Evolutionary conservation across 164 flowering plant genomes (phyloP), one percentile per base, ranked within the genome.

Genomic region (Umbellularia californica): DNA sequence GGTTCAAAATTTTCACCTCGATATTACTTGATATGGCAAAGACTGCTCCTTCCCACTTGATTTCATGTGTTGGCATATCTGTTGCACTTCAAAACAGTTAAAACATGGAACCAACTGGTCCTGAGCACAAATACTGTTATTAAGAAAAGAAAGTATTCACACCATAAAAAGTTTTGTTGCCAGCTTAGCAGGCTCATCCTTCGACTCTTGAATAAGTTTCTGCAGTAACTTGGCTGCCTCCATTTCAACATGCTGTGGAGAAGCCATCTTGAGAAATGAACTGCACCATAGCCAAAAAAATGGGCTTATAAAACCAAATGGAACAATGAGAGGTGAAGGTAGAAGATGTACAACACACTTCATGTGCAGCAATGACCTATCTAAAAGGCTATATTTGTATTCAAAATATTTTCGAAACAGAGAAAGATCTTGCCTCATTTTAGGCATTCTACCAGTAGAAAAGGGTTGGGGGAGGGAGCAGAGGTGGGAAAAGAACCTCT

Each of bases 191-290:
- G 99, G 99, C 83, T 96, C 99, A 72, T 96, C 99, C 75, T 80
- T 94, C 12, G 97, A 94, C 51, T 96, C 98, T 68, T 92, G 99
- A 79, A 96, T 96, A 71, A 96, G 93, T 69, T 96, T 96, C 28
- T 96, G 97, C 73, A 96, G 82, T 77, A 94, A 90, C 87, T 94
- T 94, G 25, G 99, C 98, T 20, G 97, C 97, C 88, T 96, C 99
- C 84, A 91, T 73, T 82, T 94, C 99, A 15, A 94, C 91, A 76
- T 94, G 89, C 15, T 88, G 91, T 23, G 90, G 77, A 70, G 93
- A 76, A 35, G 92, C 90, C 97, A 91, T 91, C 77, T 80, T 55
- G 14, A 7, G 78, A 71, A 77, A 51, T 79, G 75, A 82, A 68
- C 85, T 81, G 62, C 75, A 70, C 3, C 3, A 9, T n/a, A 28